phyloP scores from a whole-genome alignment of 768 basidiomycete genomes.

The Trametes cubensis region DNA sequence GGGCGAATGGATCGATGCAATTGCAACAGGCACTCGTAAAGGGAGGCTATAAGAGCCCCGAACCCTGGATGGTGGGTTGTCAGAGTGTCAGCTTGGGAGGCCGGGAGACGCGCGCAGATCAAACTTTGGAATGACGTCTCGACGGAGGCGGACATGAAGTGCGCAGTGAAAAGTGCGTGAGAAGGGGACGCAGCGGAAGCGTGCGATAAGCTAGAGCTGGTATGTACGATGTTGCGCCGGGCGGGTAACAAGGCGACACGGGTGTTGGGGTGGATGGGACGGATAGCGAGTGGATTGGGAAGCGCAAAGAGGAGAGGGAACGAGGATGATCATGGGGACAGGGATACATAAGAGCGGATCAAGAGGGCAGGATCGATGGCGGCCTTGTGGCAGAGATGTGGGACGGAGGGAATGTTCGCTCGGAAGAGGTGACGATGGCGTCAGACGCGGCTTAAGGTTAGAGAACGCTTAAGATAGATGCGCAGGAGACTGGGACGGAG shows the following conservation, averaged over 20 bases:
- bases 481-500: not conserved
- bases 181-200: not conserved
- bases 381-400: constrained; percentile 18
- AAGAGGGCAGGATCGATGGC: constrained; percentile 18
- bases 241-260: no score
- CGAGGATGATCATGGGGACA: constrained; percentile 12
- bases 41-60: not conserved
- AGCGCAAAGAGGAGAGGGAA: not conserved
- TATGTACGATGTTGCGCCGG: no score
- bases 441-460: no score
- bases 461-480: not conserved
- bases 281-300: not conserved
- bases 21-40: constrained; percentile 13
- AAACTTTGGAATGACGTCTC: constrained; percentile 8
- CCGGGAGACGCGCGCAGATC: not conserved
- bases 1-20: constrained; percentile 4
- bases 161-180: not conserved
- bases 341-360: constrained; percentile 5
- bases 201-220: no score
- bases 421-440: not conserved
- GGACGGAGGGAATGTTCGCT: constrained; percentile 14
- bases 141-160: constrained; percentile 5
- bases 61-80: constrained; percentile 3
- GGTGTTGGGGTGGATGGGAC: not conserved
- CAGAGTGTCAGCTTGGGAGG: constrained; percentile 1